phyloP scores from a whole-genome alignment of 2,329 filamentous ascomycete species.

The Uncinocarpus reesii region DNA sequence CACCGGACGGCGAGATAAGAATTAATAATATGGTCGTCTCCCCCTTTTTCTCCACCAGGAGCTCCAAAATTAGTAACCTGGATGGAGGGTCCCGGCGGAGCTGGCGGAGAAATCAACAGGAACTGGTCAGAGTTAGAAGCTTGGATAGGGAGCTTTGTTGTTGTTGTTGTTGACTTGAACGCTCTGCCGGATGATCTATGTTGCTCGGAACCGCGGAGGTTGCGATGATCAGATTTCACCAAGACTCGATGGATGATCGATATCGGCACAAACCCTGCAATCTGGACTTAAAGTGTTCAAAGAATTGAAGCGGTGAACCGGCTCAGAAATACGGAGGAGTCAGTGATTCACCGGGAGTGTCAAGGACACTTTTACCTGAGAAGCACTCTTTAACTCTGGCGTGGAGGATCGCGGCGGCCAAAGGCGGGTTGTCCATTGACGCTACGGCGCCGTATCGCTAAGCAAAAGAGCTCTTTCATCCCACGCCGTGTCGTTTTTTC shows the following conservation, averaged over 20 bases:
- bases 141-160: background rate
- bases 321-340: too few species aligned
- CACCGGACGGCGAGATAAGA: too few species aligned
- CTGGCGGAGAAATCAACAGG: background rate
- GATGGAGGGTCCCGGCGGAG: background rate
- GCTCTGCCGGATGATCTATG: too few species aligned
- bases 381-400: background rate
- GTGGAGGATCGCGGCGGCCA: slow-evolving; percentile 6
- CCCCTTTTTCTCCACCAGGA: background rate
- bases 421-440: background rate
- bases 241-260: background rate
- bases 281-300: too few species aligned
- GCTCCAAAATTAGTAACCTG: slow-evolving; percentile 2
- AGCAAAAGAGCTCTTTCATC: slow-evolving; percentile 4
- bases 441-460: too few species aligned
- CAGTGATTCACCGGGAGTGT: background rate
- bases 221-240: slow-evolving; percentile 1
- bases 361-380: background rate
- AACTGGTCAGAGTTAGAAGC: background rate
- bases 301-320: slow-evolving; percentile 5
- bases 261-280: background rate
- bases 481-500: slow-evolving; percentile 6
- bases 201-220: too few species aligned
- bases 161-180: too few species aligned
- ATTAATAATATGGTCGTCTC: too few species aligned